Percentiles rank a stretch among this genome's conserved stretches.
These are phyloP conservation scores for Botrytis cinerea DNA, from an alignment of 2,329 filamentous ascomycete genomes.

Conservation along the genomic window DNA sequence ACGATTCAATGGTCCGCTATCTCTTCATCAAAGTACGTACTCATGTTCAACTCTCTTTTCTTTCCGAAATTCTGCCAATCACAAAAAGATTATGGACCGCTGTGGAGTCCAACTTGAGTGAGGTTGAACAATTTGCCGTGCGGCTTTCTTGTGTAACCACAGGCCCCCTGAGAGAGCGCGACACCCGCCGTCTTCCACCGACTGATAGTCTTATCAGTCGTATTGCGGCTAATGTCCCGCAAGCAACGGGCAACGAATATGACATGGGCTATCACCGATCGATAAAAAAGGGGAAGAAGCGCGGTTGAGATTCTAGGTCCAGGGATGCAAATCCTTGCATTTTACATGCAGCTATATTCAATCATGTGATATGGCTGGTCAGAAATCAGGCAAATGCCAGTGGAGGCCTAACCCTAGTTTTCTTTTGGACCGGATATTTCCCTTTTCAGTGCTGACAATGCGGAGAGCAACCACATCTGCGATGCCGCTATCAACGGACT, in stretches of 20 bases:
- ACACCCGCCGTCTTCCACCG: conserved; percentile 1
- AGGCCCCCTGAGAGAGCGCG: conserved; percentile 12
- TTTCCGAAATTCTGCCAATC: background rate
- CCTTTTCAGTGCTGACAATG: conserved; percentile 3
- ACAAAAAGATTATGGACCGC: background rate
- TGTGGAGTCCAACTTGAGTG: conserved; percentile 1
- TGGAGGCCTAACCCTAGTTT: conserved; percentile 10
- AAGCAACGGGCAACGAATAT: conserved; percentile 3
- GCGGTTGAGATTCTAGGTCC: conserved; percentile 12
- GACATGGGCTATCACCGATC: background rate
- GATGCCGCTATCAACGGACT: background rate
- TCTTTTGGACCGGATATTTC: background rate
- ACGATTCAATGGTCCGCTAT: background rate
- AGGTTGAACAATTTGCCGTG: conserved; percentile 22
- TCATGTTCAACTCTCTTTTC: background rate
- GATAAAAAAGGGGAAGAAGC: conserved; percentile 15
- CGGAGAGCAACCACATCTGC: background rate
- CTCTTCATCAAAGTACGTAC: background rate
- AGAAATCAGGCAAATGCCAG: background rate
- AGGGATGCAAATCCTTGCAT: conserved; percentile 25
- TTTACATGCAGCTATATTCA: conserved; percentile 24
- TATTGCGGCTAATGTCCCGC: conserved; percentile 20
- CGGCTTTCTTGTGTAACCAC: conserved; percentile 20
- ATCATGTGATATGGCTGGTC: conserved; percentile 29
- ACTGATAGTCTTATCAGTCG: conserved; percentile 7